Percentiles rank a stretch among this genome's conserved stretches.
Evolutionary conservation across 305 asterid species (phyloP).

Genomic region (Solanum hybrid): DNA sequence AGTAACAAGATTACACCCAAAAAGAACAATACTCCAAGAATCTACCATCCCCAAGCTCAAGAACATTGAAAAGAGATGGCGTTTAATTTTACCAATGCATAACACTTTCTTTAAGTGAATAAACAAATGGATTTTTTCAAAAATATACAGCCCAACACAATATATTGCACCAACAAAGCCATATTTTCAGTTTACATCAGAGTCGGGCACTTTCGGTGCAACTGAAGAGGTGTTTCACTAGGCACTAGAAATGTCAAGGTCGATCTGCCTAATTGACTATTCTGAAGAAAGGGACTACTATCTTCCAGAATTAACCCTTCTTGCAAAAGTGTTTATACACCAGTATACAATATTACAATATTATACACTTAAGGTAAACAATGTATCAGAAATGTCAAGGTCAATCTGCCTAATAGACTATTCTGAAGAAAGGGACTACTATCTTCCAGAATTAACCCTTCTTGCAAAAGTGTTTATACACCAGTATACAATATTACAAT

Average conservation of each 20-base stretch:
- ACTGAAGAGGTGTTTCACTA: neutral
- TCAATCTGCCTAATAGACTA: neutral
- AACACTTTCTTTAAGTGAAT: neutral
- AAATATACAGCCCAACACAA: neutral
- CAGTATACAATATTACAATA: neutral
- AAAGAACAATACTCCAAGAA: neutral
- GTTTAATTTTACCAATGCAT: neutral
- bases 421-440: neutral
- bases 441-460: neutral
- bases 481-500: neutral
- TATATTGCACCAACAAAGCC: neutral
- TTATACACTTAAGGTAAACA: neutral
- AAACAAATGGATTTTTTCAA: neutral
- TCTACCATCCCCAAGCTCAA: slow-evolving; percentile 1
- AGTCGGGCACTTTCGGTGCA: neutral
- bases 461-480: neutral
- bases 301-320: neutral
- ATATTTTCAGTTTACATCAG: neutral
- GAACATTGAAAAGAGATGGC: neutral
- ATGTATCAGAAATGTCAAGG: no score
- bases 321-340: neutral
- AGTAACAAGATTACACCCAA: neutral
- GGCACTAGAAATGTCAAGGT: neutral
- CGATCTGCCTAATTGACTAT: neutral
- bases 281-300: neutral